Conservation (phyloP, 371 early-diverging fungal species). For the Nematocida parisii region DNA sequence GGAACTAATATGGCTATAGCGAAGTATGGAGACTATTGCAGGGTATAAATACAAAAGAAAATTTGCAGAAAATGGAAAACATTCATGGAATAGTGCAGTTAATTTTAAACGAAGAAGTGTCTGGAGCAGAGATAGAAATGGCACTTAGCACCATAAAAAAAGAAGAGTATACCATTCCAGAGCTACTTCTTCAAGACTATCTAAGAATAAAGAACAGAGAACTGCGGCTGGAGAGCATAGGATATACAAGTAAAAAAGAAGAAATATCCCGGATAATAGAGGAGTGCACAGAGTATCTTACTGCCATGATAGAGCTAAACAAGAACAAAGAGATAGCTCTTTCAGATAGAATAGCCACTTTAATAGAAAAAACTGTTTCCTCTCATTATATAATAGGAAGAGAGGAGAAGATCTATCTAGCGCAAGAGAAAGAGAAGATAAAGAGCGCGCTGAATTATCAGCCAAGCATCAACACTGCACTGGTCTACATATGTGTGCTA, state of each 20-base stretch:
- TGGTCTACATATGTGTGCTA: background rate
- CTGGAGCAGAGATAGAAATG: background rate
- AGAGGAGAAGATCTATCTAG: constrained; percentile 46
- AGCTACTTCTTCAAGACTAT: constrained; percentile 9
- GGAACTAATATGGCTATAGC: too few relatives aligned
- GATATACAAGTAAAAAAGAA: background rate
- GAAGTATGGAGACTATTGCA: background rate
- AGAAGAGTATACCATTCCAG: background rate
- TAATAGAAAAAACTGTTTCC: constrained; percentile 8
- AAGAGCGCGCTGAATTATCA: background rate
- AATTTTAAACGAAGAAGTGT: background rate
- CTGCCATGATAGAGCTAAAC: background rate
- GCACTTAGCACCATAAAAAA: background rate
- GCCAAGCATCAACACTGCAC: background rate
- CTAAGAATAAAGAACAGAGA: constrained; percentile 14
- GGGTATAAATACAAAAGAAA: constrained; percentile 18
- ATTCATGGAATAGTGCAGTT: background rate
- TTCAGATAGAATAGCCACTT: background rate
- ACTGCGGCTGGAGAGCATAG: background rate
- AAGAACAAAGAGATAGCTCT: constrained; percentile 7
- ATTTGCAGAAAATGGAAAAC: constrained; percentile 21
- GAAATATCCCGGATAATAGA: background rate
- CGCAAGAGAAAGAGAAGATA: constrained; percentile 4
- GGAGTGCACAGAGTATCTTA: constrained; percentile 12
- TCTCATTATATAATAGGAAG: constrained; percentile 16